These are phyloP conservation scores for Penicillium paneum DNA, from an alignment of 2,329 filamentous ascomycete species.

Conservation along the genomic window DNA sequence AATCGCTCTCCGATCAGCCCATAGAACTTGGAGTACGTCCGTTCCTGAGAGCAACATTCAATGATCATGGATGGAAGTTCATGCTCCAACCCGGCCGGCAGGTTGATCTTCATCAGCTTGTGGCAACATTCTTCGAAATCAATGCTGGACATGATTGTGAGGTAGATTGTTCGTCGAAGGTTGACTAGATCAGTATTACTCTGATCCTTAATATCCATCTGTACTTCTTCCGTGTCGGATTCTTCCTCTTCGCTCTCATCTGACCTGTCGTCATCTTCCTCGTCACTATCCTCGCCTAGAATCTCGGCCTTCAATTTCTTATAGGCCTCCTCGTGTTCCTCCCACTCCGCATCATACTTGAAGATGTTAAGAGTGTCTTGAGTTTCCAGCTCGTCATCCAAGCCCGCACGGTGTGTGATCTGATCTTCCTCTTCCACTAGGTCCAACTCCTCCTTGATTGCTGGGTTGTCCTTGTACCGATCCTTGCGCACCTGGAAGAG, in stretches of 20 bases:
- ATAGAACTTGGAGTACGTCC: constrained; percentile 97
- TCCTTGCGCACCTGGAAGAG: constrained; percentile 95
- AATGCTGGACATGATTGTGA: constrained; percentile 95
- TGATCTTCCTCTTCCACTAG: constrained; percentile 97
- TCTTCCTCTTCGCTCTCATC: constrained; percentile 63
- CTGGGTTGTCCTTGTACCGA: constrained; percentile 90
- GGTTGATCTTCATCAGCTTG: constrained; percentile 90
- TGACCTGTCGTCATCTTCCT: constrained; percentile 65
- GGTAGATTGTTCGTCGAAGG: constrained; percentile 87
- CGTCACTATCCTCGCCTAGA: constrained; percentile 84
- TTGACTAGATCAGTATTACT: constrained; percentile 95
- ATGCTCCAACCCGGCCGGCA: constrained; percentile 80
- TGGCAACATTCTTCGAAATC: constrained; percentile 96
- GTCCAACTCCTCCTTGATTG: constrained; percentile 88
- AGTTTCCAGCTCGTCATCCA: constrained; percentile 80
- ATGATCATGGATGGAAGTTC: constrained; percentile 96
- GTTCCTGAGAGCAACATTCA: constrained; percentile 93
- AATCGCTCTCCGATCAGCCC: constrained; percentile 92
- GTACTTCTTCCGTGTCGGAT: constrained; percentile 73
- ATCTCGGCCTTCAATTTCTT: constrained; percentile 90
- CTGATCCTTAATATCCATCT: constrained; percentile 95
- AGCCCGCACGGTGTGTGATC: constrained; percentile 79
- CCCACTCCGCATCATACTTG: constrained; percentile 86
- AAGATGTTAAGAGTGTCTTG: constrained; percentile 92
- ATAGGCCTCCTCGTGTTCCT: constrained; percentile 87